Evolutionary conservation across 768 basidiomycete genomes (phyloP).

Genomic region (Clitopilus passeckerianus): DNA sequence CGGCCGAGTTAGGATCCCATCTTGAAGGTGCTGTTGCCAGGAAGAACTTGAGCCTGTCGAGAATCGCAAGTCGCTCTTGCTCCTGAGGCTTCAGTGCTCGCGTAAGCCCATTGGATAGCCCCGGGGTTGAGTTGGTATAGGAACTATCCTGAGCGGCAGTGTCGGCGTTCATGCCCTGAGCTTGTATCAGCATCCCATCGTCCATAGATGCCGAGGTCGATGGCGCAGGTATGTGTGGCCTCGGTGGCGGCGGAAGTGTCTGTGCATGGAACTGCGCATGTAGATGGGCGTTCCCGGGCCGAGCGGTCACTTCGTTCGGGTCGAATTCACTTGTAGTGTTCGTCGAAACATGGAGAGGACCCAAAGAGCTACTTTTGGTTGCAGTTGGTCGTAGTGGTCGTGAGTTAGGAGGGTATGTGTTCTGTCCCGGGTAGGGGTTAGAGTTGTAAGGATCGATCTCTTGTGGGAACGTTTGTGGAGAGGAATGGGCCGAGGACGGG

Average conservation of each 20-base stretch:
- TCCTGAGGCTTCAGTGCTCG: constrained; percentile 61
- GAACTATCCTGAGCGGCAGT: constrained; percentile 6
- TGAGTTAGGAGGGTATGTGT: constrained; percentile 16
- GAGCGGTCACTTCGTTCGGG: constrained; percentile 43
- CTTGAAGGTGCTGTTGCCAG: constrained; percentile 78
- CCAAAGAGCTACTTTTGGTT: constrained; percentile 12
- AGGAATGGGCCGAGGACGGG: constrained; percentile 26
- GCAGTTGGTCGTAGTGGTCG: constrained; percentile 14
- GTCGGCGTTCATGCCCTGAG: constrained; percentile 1
- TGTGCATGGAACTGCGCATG: constrained; percentile 38
- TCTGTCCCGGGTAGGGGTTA: constrained; percentile 9
- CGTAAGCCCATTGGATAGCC: constrained; percentile 38
- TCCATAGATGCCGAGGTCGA: background rate
- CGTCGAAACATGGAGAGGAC: constrained; percentile 31
- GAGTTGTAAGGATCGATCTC: constrained; percentile 13
- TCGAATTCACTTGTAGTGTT: constrained; percentile 32
- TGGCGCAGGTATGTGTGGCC: constrained; percentile 5
- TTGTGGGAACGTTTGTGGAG: constrained; percentile 13
- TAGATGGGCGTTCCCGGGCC: constrained; percentile 41
- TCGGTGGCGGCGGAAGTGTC: constrained; percentile 13
- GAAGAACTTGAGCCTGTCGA: constrained; percentile 86
- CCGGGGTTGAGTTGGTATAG: constrained; percentile 19
- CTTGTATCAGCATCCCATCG: background rate
- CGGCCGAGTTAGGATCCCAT: constrained; percentile 46
- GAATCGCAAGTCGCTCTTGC: constrained; percentile 64